Percentiles rank a stretch among this genome's conserved stretches.
phyloP scores from a whole-genome alignment of 768 basidiomycete species.

The Suillus decipiens region DNA sequence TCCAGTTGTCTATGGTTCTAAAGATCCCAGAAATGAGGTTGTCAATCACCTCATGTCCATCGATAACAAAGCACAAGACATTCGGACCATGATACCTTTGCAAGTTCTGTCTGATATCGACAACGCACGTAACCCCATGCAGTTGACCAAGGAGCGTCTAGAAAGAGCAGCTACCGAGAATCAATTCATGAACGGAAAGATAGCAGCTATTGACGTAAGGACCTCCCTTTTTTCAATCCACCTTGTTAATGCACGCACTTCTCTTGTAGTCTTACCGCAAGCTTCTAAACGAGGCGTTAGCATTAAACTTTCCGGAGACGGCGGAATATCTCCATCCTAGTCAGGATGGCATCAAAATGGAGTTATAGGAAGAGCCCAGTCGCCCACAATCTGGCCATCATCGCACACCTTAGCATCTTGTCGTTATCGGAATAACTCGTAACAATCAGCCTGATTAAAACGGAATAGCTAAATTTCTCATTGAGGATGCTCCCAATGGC shows the following conservation, averaged over 20 bases:
- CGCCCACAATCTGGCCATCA: not conserved
- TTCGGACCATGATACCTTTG: slow-evolving; percentile 68
- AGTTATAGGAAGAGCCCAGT: not conserved
- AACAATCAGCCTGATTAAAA: not conserved
- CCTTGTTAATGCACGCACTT: slow-evolving; percentile 14
- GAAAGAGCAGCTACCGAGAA: slow-evolving; percentile 88
- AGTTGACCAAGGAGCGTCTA: slow-evolving; percentile 74
- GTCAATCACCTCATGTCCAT: slow-evolving; percentile 64
- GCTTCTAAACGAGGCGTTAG: slow-evolving; percentile 68
- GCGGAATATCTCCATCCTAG: slow-evolving; percentile 25
- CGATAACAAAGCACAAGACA: slow-evolving; percentile 66
- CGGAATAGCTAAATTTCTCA: slow-evolving; percentile 3
- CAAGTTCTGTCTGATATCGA: slow-evolving; percentile 81
- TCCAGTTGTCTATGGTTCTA: slow-evolving; percentile 12
- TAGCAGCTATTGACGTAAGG: slow-evolving; percentile 71
- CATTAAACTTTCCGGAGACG: slow-evolving; percentile 68
- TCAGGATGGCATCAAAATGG: slow-evolving; percentile 6
- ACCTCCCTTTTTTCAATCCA: not conserved
- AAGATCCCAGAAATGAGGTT: slow-evolving; percentile 64
- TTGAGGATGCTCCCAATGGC: not conserved
- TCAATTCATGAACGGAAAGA: slow-evolving; percentile 90
- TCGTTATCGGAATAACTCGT: not conserved
- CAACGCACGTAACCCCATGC: slow-evolving; percentile 78
- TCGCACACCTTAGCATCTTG: not conserved
- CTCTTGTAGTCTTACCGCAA: slow-evolving; percentile 64